Conservation (phyloP, 495 filamentous ascomycete species). For the Platismatia glauca region DNA sequence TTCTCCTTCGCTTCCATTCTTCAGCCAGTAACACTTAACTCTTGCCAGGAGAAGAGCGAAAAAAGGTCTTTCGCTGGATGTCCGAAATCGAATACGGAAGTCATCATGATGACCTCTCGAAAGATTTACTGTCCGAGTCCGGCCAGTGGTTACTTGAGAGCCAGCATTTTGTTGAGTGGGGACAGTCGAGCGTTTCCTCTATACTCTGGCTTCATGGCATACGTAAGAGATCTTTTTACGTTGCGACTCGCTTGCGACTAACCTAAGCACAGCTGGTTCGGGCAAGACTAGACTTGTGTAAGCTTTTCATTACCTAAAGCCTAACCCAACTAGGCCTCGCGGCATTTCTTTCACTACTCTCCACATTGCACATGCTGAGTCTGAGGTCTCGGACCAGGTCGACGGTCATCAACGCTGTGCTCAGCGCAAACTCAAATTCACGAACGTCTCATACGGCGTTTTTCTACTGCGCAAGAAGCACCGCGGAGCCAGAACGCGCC, state of each 20-base stretch:
- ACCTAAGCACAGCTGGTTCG: not conserved
- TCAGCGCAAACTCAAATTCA: not conserved
- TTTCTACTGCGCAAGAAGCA: conserved; percentile 16
- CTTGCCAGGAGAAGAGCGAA: conserved; percentile 1
- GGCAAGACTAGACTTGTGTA: conserved; percentile 8
- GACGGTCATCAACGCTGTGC: not conserved
- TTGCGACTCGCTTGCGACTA: not conserved
- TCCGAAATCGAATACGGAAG: not conserved
- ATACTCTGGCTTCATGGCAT: conserved; percentile 11
- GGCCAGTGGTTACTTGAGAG: conserved; percentile 4
- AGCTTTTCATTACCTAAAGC: not conserved
- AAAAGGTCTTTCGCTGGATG: conserved; percentile 2
- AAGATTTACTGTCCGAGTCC: not conserved
- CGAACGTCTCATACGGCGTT: not conserved
- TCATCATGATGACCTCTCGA: conserved; percentile 2
- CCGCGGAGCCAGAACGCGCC: conserved; percentile 23
- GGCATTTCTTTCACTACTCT: not conserved
- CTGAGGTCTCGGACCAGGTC: not conserved
- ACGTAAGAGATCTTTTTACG: not conserved
- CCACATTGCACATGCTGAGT: not conserved
- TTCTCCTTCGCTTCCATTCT: not conserved
- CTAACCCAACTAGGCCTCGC: not conserved
- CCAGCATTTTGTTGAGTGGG: conserved; percentile 1
- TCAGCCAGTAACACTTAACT: not conserved
- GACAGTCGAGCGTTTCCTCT: not conserved